A percentile compares a stretch with the other conserved stretches of the same genome.
phyloP scores from a whole-genome alignment of 441 rosid species.

The Populus hybrid region DNA sequence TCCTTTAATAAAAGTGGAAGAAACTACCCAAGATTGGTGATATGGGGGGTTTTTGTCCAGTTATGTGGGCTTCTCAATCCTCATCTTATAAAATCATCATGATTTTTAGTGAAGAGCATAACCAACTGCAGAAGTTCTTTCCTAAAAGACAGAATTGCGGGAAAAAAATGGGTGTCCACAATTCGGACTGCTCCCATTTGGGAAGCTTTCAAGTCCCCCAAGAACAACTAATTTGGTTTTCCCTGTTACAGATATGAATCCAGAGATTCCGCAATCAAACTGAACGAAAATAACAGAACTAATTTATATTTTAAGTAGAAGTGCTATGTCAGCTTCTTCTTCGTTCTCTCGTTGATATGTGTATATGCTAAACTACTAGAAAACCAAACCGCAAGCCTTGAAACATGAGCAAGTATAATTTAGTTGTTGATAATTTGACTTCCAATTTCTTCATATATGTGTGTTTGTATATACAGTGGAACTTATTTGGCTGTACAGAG shows the following conservation, averaged over 20 bases:
- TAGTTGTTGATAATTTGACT: neutral
- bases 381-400: neutral
- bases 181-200: neutral
- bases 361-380: neutral
- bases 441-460: constrained; percentile 6
- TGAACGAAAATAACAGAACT: neutral
- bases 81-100: neutral
- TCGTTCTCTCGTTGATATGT: neutral
- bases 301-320: neutral
- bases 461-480: constrained; percentile 14
- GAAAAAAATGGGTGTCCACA: neutral
- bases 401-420: constrained; percentile 1
- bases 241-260: neutral
- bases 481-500: constrained; percentile 6
- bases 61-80: neutral
- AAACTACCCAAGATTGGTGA: neutral
- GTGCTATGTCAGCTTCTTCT: neutral
- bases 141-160: neutral
- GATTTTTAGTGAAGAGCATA: neutral
- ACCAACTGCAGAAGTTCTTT: neutral
- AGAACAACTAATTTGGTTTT: neutral
- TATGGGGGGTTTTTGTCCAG: neutral
- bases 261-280: neutral
- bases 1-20: neutral
- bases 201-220: neutral